Base-by-base conservation (phyloP, 768 basidiomycete species). In the Terana coerulea region DNA sequence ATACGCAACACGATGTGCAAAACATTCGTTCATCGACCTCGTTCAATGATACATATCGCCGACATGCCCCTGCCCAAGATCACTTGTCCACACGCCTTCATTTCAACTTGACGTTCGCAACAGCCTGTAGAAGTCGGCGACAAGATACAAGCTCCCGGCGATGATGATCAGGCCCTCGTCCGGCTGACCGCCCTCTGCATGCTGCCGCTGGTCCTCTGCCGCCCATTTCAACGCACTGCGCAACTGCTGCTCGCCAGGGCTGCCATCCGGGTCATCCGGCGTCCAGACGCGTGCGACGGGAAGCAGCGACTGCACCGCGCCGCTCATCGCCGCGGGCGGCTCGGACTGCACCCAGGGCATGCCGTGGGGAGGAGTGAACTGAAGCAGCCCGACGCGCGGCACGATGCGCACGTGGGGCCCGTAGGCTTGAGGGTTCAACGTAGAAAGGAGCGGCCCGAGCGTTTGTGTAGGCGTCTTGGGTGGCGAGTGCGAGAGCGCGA, bases 331-430 rank as follows among this genome's bases (percentile, higher is more conserved):
- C 2, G 65, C 65, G 3, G 78, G 74, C 6, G 79, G 64, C 0
- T 86, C 84, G 3, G 84, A 71, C 31, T 72, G 77, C 22, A 98
- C 84, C 97, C 97, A 99, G 0, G 95, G 91, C 97, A 99, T 98
- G 2, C 86, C 90, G 3, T 85, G 88, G 0, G 93, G 89, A 3
- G 80, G 81, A 2, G 83, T 76, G 65, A 95, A 95, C 14, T 66
- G 65, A 25, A 63, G 57, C 19, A 86, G 61, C 1, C 82, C 85
- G 17, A 86, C 72, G 21, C 65, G 69, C 14, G 74, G 60, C 21
- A 69, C 68, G n/a, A 76, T 52, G 4, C 60, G 56, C 26, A 59
- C 35, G 25, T 31, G 43, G 5, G 46, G 10, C 31, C 5, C 44
- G 28, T 29, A 29, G 5, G 25, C 17, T 14, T 33, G 31, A 54